phyloP scores from a whole-genome alignment of 768 basidiomycete genomes.

The Amanita exitialis region DNA sequence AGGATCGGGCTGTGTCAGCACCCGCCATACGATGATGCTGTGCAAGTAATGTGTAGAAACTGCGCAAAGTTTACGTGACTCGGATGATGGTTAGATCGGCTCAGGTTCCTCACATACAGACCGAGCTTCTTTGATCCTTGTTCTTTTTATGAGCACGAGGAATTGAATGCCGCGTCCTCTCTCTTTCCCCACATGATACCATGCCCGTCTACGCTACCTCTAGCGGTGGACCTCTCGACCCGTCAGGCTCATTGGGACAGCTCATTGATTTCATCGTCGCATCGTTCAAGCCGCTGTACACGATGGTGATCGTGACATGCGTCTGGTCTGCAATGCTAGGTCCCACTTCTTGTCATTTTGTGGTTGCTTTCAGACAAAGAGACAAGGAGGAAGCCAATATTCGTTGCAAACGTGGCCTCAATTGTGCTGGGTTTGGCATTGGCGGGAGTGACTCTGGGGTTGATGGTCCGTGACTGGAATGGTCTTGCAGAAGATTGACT shows the following conservation, averaged over 20 bases:
- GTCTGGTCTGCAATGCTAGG: slow-evolving; percentile 7
- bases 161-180: not conserved
- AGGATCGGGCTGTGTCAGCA: too few relatives aligned
- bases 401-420: slow-evolving; percentile 13
- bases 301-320: slow-evolving; percentile 2
- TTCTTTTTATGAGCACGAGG: not conserved
- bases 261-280: not conserved
- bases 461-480: slow-evolving; percentile 8
- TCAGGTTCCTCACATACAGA: too few relatives aligned
- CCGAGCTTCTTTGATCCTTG: not conserved
- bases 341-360: slow-evolving; percentile 12
- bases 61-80: too few relatives aligned
- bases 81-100: too few relatives aligned
- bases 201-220: not conserved
- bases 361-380: slow-evolving; percentile 13
- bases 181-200: not conserved
- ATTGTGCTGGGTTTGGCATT: slow-evolving; percentile 12
- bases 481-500: not conserved
- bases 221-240: not conserved
- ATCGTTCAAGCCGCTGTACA: not conserved
- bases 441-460: not conserved
- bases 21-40: too few relatives aligned
- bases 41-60: too few relatives aligned
- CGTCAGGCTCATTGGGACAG: not conserved
- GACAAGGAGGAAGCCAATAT: slow-evolving; percentile 12